A percentile compares a stretch with the other conserved stretches of the same genome.
Conservation (phyloP, 345 rosid species). For the Eucalyptus pauciflora region DNA sequence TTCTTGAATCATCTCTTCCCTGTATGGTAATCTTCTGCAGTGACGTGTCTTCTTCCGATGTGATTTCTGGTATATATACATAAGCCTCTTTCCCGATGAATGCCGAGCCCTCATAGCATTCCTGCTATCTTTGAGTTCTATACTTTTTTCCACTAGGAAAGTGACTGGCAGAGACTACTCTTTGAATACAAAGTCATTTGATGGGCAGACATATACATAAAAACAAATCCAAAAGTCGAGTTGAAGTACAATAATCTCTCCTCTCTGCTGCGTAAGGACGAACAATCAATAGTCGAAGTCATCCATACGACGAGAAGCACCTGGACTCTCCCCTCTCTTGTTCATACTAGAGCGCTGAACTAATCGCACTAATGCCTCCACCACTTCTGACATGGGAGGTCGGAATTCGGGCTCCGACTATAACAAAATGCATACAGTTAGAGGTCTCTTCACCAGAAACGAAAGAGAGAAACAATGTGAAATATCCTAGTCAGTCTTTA, state of each 20-base stretch:
- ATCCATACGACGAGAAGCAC: slow-evolving; percentile 33
- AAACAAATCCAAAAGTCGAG: neutral
- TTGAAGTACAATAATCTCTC: neutral
- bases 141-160: neutral
- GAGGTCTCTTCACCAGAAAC: neutral
- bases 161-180: neutral
- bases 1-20: neutral
- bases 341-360: slow-evolving; percentile 45
- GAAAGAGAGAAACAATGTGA: neutral
- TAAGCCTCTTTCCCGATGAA: neutral
- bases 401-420: slow-evolving; percentile 73
- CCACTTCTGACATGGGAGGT: slow-evolving; percentile 87
- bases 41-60: neutral
- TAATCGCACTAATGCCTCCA: slow-evolving; percentile 62
- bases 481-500: neutral
- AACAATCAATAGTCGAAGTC: slow-evolving; percentile 25
- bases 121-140: neutral
- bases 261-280: neutral
- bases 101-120: neutral
- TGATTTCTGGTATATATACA: neutral
- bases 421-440: neutral
- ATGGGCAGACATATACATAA: neutral
- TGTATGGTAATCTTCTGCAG: neutral
- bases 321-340: slow-evolving; percentile 36
- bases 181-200: neutral